phyloP scores from a whole-genome alignment of 192 early-diverging fungal species.

The Spizellomyces sp. region DNA sequence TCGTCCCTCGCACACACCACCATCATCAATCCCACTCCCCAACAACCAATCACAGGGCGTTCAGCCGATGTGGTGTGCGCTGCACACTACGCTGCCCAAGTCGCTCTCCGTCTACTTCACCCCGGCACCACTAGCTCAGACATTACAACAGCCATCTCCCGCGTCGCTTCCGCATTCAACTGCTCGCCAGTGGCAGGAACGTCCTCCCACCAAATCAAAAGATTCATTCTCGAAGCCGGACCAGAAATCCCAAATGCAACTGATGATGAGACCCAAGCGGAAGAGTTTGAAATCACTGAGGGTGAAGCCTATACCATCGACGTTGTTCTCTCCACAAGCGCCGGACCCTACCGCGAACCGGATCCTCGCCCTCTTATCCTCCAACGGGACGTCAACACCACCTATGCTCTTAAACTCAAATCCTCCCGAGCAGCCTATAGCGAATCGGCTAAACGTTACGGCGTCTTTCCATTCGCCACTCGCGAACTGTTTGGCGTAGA shows the following conservation, averaged over 20 bases:
- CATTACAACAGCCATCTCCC: conserved; percentile 74
- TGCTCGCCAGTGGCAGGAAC: conserved; percentile 79
- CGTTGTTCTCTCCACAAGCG: conserved; percentile 77
- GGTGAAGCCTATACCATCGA: conserved; percentile 91
- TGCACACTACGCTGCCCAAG: conserved; percentile 87
- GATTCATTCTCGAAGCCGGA: conserved; percentile 33
- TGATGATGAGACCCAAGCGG: conserved; percentile 48
- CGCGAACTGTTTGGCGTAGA: conserved; percentile 73
- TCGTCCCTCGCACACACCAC: conserved; percentile 80
- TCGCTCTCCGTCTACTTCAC: conserved; percentile 77
- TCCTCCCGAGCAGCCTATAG: conserved; percentile 69
- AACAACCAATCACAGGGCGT: conserved; percentile 71
- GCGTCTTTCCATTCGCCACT: conserved; percentile 82
- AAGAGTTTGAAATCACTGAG: conserved; percentile 67
- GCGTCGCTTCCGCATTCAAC: conserved; percentile 72
- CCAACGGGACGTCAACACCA: conserved; percentile 76
- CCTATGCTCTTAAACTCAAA: conserved; percentile 85
- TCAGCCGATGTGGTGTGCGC: conserved; percentile 86
- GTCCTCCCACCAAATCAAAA: conserved; percentile 57
- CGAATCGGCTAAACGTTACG: conserved; percentile 74
- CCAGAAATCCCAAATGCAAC: conserved; percentile 51
- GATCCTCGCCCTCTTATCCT: conserved; percentile 80
- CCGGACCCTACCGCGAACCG: conserved; percentile 26
- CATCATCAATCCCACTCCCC: conserved; percentile 58
- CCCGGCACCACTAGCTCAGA: conserved; percentile 65